Conservation (phyloP, 2,329 filamentous ascomycete species). For the Talaromyces amestolkiae region DNA sequence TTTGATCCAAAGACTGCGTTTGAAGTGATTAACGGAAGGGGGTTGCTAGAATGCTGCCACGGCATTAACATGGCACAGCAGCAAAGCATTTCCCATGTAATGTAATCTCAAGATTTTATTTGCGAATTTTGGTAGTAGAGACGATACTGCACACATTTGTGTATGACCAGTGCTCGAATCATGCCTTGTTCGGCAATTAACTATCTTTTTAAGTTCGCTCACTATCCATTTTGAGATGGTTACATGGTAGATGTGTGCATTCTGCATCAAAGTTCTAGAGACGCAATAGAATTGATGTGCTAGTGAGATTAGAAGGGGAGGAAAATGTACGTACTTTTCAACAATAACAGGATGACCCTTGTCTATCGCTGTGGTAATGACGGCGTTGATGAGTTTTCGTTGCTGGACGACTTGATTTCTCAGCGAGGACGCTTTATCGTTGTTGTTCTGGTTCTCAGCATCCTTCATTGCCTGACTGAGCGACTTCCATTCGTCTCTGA, state of each 20-base stretch:
- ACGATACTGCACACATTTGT: conserved; percentile 9
- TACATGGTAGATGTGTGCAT: conserved; percentile 37
- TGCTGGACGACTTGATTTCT: conserved; percentile 58
- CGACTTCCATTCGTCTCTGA: conserved; percentile 62
- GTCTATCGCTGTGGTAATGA: conserved; percentile 43
- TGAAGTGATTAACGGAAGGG: conserved; percentile 13
- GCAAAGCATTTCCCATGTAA: conserved; percentile 11
- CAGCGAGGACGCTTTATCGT: conserved; percentile 53
- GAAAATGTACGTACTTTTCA: conserved; percentile 48
- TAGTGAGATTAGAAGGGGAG: conserved; percentile 22
- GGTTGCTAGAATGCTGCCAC: background rate
- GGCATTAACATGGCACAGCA: background rate
- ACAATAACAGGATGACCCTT: conserved; percentile 48
- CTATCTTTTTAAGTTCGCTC: conserved; percentile 24
- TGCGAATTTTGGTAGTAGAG: conserved; percentile 14
- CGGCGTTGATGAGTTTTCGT: conserved; percentile 56
- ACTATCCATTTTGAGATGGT: conserved; percentile 31
- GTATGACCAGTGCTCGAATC: conserved; percentile 14
- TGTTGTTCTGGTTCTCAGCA: conserved; percentile 58
- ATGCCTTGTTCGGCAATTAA: conserved; percentile 16
- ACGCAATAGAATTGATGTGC: conserved; percentile 29
- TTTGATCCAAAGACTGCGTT: conserved; percentile 30
- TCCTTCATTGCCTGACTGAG: conserved; percentile 56
- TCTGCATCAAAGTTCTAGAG: conserved; percentile 37
- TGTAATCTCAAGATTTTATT: conserved; percentile 16